Base-by-base conservation (phyloP, 495 filamentous ascomycete genomes). In the Aspergillus biplanus region DNA sequence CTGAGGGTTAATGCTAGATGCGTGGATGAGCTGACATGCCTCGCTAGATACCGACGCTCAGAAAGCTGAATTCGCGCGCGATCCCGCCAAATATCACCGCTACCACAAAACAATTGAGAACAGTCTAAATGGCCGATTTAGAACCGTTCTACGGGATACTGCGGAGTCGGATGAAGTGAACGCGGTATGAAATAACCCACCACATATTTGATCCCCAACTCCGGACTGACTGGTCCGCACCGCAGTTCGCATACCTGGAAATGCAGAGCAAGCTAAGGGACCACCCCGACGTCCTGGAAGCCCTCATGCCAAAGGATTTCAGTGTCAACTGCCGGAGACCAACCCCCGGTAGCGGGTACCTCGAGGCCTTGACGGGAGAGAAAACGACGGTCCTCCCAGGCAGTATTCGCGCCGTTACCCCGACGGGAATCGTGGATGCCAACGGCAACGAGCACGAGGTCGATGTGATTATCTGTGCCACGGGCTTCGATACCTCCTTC, bases 301-400 rank as follows among this genome's bases (percentile, higher is more conserved):
- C 71, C 27, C 73, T 85, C 33, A 74, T 81, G 27, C 86, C 86
- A 3, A 53, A 47, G 32, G 67, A 78, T 31, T 73, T 81, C 50
- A 77, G 68, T 37, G 72, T 80, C 46, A 75, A 72, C 9, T 82
- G 80, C 59, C 73, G 73, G 34, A 73, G 80, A 4, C 74, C 80
- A 9, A 73, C 71, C 7, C 78, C 80, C 3, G 71, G 72, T 2
- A 70, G 62, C 21, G 65, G 62, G 6, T 70, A 65, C 34, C 50
- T 70, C 4, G 63, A 68, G 33, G 56, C 66, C 21, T 59, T 71
- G 2, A 32, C 57, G 6, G 52, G 35, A 0, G 34, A 63, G 2
- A 71, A 68, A 6, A 65, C 62, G 8, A 64, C 65, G 1, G 56
- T 68, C 3, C 58, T 67, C 54, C 59, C 59, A n/a, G 53, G 49